phyloP scores from a whole-genome alignment of 1,284 basidiomycete genomes.

The Pyrrhoderma noxium region DNA sequence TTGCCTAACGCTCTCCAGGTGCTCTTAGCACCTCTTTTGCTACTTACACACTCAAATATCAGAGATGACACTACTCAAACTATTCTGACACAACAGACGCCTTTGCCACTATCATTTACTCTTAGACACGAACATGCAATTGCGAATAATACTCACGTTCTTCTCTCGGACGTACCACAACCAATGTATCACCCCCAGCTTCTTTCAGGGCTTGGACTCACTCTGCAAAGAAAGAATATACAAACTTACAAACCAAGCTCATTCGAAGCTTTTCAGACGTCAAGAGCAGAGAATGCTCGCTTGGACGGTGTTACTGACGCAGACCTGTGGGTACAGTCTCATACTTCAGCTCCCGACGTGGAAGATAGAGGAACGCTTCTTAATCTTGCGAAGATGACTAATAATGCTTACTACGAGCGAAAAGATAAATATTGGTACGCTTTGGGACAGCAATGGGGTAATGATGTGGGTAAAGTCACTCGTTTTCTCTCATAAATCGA shows the following conservation, averaged over 20 bases:
- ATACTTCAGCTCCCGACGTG: constrained; percentile 42
- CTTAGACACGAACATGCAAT: constrained; percentile 18
- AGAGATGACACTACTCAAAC: background rate
- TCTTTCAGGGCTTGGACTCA: background rate
- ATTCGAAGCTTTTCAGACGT: constrained; percentile 11
- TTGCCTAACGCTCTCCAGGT: constrained; percentile 16
- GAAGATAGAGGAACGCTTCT: constrained; percentile 45
- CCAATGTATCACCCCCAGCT: constrained; percentile 1
- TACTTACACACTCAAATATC: background rate
- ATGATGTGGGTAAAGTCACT: constrained; percentile 9
- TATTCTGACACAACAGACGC: background rate
- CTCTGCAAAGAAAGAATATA: constrained; percentile 5
- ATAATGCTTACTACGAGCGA: constrained; percentile 19
- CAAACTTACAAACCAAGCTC: constrained; percentile 17
- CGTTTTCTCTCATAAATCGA: background rate
- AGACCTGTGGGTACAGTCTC: constrained; percentile 51
- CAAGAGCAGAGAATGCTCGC: constrained; percentile 1
- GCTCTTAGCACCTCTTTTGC: constrained; percentile 10
- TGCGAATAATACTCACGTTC: constrained; percentile 14
- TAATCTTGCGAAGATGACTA: constrained; percentile 39
- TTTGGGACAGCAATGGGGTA: constrained; percentile 14
- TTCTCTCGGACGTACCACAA: constrained; percentile 15
- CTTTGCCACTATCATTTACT: constrained; percentile 6
- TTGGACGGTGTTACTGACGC: constrained; percentile 9
- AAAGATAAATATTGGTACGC: constrained; percentile 16